Conservation (phyloP, 129 eudicot genomes). For the Heracleum sosnowskyi region DNA sequence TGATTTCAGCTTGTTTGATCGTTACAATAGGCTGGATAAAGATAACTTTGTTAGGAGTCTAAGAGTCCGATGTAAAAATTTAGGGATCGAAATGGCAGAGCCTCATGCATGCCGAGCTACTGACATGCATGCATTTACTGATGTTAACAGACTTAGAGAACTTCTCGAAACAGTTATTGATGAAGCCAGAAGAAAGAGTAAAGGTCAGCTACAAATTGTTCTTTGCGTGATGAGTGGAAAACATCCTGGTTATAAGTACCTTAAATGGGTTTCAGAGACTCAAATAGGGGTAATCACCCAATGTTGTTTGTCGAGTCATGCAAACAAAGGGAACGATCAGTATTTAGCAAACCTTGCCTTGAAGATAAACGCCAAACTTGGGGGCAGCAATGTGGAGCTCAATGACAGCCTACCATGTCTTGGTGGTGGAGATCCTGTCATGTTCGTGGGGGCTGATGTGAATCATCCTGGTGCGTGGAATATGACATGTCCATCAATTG, state of each 20-base stretch:
- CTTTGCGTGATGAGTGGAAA: slow-evolving; percentile 52
- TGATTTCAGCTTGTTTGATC: slow-evolving; percentile 36
- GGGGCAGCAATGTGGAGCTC: slow-evolving; percentile 67
- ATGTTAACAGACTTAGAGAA: slow-evolving; percentile 10
- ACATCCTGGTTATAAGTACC: slow-evolving; percentile 49
- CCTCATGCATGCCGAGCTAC: slow-evolving; percentile 22
- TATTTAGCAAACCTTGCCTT: slow-evolving; percentile 58
- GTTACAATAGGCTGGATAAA: slow-evolving; percentile 4
- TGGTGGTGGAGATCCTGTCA: slow-evolving; percentile 27
- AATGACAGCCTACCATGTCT: slow-evolving; percentile 32
- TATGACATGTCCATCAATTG: slow-evolving; percentile 49
- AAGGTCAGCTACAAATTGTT: slow-evolving; percentile 33
- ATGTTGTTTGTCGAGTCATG: slow-evolving; percentile 42
- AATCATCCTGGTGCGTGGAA: slow-evolving; percentile 62
- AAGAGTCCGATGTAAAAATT: slow-evolving; percentile 25
- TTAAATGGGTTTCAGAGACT: slow-evolving; percentile 63
- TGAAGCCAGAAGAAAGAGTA: slow-evolving; percentile 1
- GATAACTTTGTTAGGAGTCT: slow-evolving; percentile 27
- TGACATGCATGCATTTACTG: slow-evolving; percentile 22
- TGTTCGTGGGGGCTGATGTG: slow-evolving; percentile 89
- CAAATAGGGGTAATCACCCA: slow-evolving; percentile 66
- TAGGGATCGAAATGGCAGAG: slow-evolving; percentile 37
- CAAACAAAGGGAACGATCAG: slow-evolving; percentile 43
- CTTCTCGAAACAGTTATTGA: slow-evolving; percentile 23
- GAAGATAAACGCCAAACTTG: slow-evolving; percentile 80